phyloP scores from a whole-genome alignment of 345 rosid species.

The Syzygium aqueum region DNA sequence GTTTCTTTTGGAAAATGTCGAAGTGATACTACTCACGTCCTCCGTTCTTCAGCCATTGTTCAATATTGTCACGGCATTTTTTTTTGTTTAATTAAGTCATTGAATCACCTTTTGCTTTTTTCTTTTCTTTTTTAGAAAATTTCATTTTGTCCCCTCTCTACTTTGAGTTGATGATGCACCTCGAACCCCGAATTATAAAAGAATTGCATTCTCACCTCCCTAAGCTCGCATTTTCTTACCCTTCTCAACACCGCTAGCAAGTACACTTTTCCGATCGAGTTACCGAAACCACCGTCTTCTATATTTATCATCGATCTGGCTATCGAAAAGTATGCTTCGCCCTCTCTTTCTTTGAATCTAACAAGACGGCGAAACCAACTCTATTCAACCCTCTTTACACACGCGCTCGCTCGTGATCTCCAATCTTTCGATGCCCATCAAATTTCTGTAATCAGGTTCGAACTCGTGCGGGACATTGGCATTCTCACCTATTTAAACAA shows the following conservation, averaged over 20 bases:
- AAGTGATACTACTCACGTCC: too few species aligned
- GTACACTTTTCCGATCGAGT: accelerated
- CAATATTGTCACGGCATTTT: background rate
- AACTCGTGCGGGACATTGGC: accelerated
- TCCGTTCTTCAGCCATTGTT: background rate
- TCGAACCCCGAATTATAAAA: background rate
- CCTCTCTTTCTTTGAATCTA: background rate
- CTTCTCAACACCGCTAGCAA: background rate
- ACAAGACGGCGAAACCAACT: background rate
- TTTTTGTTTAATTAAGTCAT: background rate
- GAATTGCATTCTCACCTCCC: background rate
- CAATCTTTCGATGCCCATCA: too few species aligned
- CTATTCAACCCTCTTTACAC: background rate
- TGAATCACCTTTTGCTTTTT: background rate
- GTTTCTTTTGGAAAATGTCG: background rate
- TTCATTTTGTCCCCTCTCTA: too few species aligned
- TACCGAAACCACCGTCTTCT: background rate
- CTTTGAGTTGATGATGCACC: background rate
- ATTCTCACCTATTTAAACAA: background rate
- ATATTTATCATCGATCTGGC: background rate
- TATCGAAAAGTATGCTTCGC: background rate
- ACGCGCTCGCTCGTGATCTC: too few species aligned
- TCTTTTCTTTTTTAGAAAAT: background rate
- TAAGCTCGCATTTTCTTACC: background rate
- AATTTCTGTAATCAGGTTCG: accelerated